Base-by-base conservation (phyloP, 78 protist genomes). In the Dictyostelium discoideum region DNA sequence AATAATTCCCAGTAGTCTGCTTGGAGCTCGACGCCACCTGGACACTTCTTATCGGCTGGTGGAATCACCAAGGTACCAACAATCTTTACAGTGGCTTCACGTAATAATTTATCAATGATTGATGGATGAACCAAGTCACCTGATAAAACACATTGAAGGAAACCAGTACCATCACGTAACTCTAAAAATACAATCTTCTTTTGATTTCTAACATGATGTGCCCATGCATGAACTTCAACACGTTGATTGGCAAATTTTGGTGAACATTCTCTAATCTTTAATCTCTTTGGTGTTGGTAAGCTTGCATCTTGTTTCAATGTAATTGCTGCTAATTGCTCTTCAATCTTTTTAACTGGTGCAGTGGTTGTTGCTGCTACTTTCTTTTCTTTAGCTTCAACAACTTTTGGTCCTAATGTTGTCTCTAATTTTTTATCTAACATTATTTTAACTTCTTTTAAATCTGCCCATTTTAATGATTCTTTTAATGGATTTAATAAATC, bases 151-250 rank as follows among this genome's bases (percentile, higher is more conserved):
- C 88, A 50, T 90, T 98, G 99, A 60, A 98, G 84, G 84, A 39
- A 97, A 39, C 99, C 99, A 69, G 99, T 96, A 60, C 99, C 99
- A 79, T 99, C 99, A 29, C 99, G 93, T 24, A 99, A 92, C 29
- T 94, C 97, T 7, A 99, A n/a, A 86, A 99, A 99, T 29, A 82
- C 32, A 42, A 98, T 60, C 79, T 54, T 84, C 73, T 82, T 92
- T 40, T 96, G 94, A 42, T 87, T 93, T 69, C 99, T 98, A 39
- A 96, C 13, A 22, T 80, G 85, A 79, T 98, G 99, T 40, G 96
- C 97, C 99, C 99, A 99, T 26, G 98, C 99, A 10, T 16, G 1
- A 37, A 98, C 89, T n/a, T 24, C 8, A 54, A 98, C 98, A 40
- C 98, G 90, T 44, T 67, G 9, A 39, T 92, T 54, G 2, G 81